Base-by-base conservation (phyloP, 1,139 yeast genomes). In the Yamadazyma siamensis region DNA sequence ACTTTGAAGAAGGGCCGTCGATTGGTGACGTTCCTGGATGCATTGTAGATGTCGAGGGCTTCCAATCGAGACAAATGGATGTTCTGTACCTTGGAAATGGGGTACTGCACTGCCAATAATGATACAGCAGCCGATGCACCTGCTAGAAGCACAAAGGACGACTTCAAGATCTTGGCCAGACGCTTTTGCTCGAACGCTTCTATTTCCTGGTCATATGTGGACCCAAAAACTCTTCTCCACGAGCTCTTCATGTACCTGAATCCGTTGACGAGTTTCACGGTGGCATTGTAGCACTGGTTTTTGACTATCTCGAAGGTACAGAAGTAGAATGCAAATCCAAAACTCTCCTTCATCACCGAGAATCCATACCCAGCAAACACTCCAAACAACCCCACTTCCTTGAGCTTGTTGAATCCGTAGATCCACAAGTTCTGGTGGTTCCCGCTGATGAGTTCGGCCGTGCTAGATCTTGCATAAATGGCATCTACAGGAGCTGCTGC, bases 401-500 rank as follows among this genome's bases (percentile, higher is more conserved):
- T 65, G 33, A 88, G 59, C 47, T 87, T 86, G 32, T 69, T 66
- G 27, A 71, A 53, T 0, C 94, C 89, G 55, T 86, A 89, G 21
- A 62, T 58, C 94, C 96, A 86, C 36, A 88, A 54, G 36, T 83
- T 80, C 32, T 74, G 75, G 52, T 84, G 85, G 22, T 72, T 67
- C 4, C 88, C 86, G 33, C 71, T 71, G 15, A 87, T 57, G 40
- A 87, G 61, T 43, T 86, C 95, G 5, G 82, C 73, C 1, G 87
- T 82, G 2, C 80, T 70, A 49, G 88, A 84, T 44, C 96, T 67
- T 1, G 95, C 77, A 47, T 83, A 85, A 6, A 89, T 79, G 6
- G 96, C 96, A 56, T 89, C 96, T 3, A 89, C 72, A 0, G 97
- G 97, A 2, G 96, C 94, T 1, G 96, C 95, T 1, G 88, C 91